Evolutionary conservation across 495 filamentous ascomycete species (phyloP).

Genomic region (Clohesyomyces aquaticus): DNA sequence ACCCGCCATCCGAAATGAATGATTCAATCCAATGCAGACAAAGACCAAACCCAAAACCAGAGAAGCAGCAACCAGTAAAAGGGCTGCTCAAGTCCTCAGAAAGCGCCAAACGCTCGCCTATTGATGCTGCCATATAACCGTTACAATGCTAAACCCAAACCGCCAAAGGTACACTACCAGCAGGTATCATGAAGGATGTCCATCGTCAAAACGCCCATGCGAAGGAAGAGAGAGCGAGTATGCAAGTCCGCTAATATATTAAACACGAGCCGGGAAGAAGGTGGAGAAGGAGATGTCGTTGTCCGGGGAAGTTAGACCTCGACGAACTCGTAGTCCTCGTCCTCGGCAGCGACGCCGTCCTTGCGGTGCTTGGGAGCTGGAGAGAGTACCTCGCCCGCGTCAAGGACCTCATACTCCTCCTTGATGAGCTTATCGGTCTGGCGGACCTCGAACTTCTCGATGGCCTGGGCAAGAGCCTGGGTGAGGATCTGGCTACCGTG

Average conservation of each 20-base stretch:
- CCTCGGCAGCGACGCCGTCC: conserved; percentile 27
- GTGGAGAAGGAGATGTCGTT: not conserved
- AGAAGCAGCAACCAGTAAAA: conserved; percentile 26
- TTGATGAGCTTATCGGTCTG: conserved; percentile 62
- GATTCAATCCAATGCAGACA: conserved; percentile 11
- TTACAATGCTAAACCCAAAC: conserved; percentile 28
- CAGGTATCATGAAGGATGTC: conserved; percentile 23
- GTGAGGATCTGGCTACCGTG: conserved; percentile 60
- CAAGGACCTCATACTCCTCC: conserved; percentile 62
- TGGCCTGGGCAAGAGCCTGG: conserved; percentile 57
- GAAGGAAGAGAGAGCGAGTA: conserved; percentile 5
- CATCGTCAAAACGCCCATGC: conserved; percentile 31
- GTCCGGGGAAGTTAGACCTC: conserved; percentile 12
- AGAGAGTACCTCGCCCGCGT: conserved; percentile 49
- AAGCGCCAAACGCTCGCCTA: conserved; percentile 44
- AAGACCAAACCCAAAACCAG: conserved; percentile 17
- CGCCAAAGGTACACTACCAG: conserved; percentile 26
- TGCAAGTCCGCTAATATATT: conserved; percentile 21
- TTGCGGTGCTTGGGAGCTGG: conserved; percentile 28
- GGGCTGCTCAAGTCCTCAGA: conserved; percentile 45
- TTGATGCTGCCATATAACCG: conserved; percentile 42
- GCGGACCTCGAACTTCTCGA: conserved; percentile 60
- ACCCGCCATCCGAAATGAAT: conserved; percentile 21
- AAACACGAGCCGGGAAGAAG: conserved; percentile 12
- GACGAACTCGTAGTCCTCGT: conserved; percentile 44